Base-by-base conservation (phyloP, 768 basidiomycete genomes). In the Auricularia sp. region DNA sequence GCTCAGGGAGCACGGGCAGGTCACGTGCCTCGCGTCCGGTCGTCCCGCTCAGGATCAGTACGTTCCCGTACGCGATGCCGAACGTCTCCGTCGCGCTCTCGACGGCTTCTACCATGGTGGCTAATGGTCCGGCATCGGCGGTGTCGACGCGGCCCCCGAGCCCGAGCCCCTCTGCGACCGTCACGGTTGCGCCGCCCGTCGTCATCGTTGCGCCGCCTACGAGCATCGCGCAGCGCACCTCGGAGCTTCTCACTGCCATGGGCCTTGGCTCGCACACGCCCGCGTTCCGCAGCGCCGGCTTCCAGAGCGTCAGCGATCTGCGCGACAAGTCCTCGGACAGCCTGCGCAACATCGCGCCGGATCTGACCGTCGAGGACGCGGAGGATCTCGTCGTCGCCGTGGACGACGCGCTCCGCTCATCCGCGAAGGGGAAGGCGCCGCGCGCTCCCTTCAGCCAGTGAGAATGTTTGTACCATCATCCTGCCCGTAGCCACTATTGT, bases 51-150 rank as follows among this genome's bases (percentile, higher is more conserved):
- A 6, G 56, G 8, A 59, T 59, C 56, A 59, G 56, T 29, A 59
- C 56, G 23, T 59, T 59, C 34, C 56, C 56, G 23, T 59, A 59
- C 56, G 56, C 56, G 56, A 29, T 59, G 56, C 56, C 56, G 4
- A 23, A 59, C 21, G 56, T 59, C 23, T 4, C 4, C 14, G 56
- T 35, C 47, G 56, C 23, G 29, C 56, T 29, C 4, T 29, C 56
- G 11, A 59, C 29, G 4, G 56, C 56, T 6, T 59, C 56, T 21
- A 59, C 56, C 29, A 29, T 29, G 29, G 29, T 33, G 23, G 56
- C 29, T 8, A 7, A 7, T 7, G 47, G 47, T 18, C 47, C 47
- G 21, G 47, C 47, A 8, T 51, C 47, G 6, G 47, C 47, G 10
- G 18, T 51, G 11, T 44, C 43, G 43, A 56, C 54, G n/a, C 54